phyloP scores from a whole-genome alignment of 1,284 basidiomycete genomes.

The Clitocybe nebularis region DNA sequence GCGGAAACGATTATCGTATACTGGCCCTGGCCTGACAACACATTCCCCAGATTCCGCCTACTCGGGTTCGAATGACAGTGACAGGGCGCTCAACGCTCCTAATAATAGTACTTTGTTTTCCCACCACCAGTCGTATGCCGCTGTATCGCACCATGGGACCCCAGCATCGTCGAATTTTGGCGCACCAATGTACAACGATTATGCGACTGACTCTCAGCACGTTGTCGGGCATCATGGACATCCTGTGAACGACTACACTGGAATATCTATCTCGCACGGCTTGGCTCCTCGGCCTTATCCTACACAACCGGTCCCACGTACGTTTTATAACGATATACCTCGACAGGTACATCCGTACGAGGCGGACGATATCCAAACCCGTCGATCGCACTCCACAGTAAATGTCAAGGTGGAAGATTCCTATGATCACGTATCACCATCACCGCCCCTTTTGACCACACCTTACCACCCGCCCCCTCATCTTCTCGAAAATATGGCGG shows the following conservation, averaged over 20 bases:
- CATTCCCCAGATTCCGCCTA: slow-evolving; percentile 13
- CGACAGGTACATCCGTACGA: slow-evolving; percentile 12
- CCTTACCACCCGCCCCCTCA: slow-evolving; percentile 31
- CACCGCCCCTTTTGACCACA: slow-evolving; percentile 31
- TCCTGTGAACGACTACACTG: slow-evolving; percentile 18
- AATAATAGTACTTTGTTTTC: slow-evolving; percentile 7
- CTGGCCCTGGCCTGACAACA: slow-evolving; percentile 7
- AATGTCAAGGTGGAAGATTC: slow-evolving; percentile 4
- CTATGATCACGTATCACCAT: slow-evolving; percentile 17
- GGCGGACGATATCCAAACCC: slow-evolving; percentile 8
- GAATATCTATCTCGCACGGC: slow-evolving; percentile 19
- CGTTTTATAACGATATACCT: slow-evolving; percentile 20
- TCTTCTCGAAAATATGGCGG: slow-evolving; percentile 10
- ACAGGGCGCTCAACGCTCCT: slow-evolving; percentile 14
- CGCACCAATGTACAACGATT: slow-evolving; percentile 10
- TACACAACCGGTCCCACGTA: slow-evolving; percentile 22
- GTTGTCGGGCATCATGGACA: slow-evolving; percentile 11
- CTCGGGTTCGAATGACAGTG: slow-evolving; percentile 11
- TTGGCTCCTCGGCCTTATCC: slow-evolving; percentile 22
- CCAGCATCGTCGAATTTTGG: slow-evolving; percentile 7
- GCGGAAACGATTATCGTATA: slow-evolving; percentile 15
- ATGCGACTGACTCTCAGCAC: slow-evolving; percentile 8
- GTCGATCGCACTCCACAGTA: slow-evolving; percentile 10
- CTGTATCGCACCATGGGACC: slow-evolving; percentile 1
- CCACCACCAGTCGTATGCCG: slow-evolving; percentile 11